Percentiles rank a stretch among this genome's conserved stretches.
Conservation (phyloP, 2,329 filamentous ascomycete species). For the Paracoccidioides brasiliensis region DNA sequence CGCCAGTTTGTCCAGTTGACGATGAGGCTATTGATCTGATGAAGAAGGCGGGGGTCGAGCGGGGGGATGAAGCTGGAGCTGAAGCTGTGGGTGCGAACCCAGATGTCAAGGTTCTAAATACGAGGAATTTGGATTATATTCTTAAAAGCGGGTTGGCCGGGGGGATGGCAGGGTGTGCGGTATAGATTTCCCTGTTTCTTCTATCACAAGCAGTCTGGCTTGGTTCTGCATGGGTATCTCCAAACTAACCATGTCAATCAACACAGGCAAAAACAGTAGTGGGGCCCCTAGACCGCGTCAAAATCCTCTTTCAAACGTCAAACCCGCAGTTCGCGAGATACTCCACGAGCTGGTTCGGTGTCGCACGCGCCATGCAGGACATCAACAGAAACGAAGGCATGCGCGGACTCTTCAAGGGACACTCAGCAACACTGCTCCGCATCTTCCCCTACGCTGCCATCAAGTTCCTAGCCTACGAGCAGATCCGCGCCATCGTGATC, state of each 20-base stretch:
- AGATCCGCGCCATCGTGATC: conserved; percentile 73
- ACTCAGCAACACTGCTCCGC: conserved; percentile 82
- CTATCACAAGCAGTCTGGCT: conserved; percentile 1
- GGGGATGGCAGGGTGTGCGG: conserved; percentile 80
- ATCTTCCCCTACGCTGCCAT: conserved; percentile 97
- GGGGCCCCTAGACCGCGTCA: conserved; percentile 89
- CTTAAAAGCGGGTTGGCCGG: conserved; percentile 75
- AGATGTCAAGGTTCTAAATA: conserved; percentile 41
- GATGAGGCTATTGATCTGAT: conserved; percentile 1
- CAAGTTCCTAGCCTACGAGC: conserved; percentile 96
- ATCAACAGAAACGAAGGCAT: conserved; percentile 66
- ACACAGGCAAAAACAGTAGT: conserved; percentile 83
- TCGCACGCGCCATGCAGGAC: conserved; percentile 66
- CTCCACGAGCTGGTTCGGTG: conserved; percentile 73
- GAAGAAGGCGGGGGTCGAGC: neutral
- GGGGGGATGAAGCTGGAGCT: neutral
- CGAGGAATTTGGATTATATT: conserved; percentile 70
- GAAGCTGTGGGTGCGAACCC: neutral
- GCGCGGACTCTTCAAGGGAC: conserved; percentile 74
- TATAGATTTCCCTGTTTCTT: conserved; percentile 37
- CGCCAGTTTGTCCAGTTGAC: conserved; percentile 1
- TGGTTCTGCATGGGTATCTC: neutral
- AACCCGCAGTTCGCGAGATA: conserved; percentile 93
- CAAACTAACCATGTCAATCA: conserved; percentile 4
- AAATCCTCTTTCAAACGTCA: conserved; percentile 94